phyloP scores from a whole-genome alignment of 106 monocot genomes.

The Narthecium ossifragum region DNA sequence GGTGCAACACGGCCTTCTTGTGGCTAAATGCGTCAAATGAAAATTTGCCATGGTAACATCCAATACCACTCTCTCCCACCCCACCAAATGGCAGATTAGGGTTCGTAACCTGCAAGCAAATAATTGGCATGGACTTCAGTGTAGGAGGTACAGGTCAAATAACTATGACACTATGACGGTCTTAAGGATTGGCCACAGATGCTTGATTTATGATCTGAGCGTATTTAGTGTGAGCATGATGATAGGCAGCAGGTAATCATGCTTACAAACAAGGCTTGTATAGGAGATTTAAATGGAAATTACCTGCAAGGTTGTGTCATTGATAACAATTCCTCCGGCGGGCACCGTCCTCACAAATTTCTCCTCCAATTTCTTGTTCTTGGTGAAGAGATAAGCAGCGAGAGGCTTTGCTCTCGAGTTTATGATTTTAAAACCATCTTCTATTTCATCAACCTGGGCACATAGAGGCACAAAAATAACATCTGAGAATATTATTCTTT shows the following conservation, averaged over 20 bases:
- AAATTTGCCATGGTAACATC: constrained; percentile 2
- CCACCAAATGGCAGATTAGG: constrained; percentile 3
- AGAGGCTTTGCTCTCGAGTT: constrained; percentile 32
- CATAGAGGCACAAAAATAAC: too few relatives aligned
- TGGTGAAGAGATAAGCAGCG: constrained; percentile 37
- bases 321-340: constrained; percentile 32
- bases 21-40: constrained; percentile 8
- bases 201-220: neutral
- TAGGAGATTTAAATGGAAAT: too few relatives aligned
- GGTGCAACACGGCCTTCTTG: neutral
- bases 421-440: constrained; percentile 34
- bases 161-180: too few relatives aligned
- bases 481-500: too few relatives aligned
- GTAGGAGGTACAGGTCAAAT: too few relatives aligned
- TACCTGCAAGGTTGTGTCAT: constrained; percentile 37
- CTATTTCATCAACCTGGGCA: constrained; percentile 24
- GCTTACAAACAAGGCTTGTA: too few relatives aligned
- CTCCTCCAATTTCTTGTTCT: constrained; percentile 29
- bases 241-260: too few relatives aligned
- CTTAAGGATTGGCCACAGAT: too few relatives aligned
- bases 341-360: constrained; percentile 24
- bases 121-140: neutral
- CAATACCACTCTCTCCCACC: neutral
- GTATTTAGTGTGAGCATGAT: neutral
- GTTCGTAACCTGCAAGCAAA: neutral